Percentiles rank a stretch among this genome's conserved stretches.
phyloP scores from a whole-genome alignment of 192 early-diverging fungal genomes.

The Pecoramyces ruminantium region DNA sequence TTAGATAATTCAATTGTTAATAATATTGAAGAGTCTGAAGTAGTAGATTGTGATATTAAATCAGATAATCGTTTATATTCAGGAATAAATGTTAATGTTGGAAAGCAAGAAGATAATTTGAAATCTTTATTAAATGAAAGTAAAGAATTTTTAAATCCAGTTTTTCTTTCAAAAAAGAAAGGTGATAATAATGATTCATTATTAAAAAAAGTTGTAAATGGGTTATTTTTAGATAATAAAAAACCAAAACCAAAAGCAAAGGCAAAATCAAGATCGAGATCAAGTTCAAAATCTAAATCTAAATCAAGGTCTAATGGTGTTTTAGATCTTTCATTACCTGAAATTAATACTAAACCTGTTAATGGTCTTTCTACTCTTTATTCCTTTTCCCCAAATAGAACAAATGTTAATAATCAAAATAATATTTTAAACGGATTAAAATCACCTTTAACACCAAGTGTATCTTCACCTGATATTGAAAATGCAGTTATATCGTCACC shows the following conservation, averaged over 20 bases:
- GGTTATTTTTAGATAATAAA: not conserved
- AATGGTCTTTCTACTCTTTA: not conserved
- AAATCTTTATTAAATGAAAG: no score
- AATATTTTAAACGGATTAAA: not conserved
- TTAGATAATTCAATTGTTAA: not conserved
- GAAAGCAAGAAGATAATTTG: no score
- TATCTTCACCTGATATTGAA: not conserved
- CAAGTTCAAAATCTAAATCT: no score
- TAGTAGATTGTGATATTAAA: not conserved
- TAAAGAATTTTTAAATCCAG: no score
- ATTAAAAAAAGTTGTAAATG: not conserved
- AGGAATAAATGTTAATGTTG: not conserved
- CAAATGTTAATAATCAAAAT: no score
- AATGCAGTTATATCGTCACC: not conserved
- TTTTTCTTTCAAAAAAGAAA: no score
- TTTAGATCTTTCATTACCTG: no score
- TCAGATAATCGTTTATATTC: not conserved
- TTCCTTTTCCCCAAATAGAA: not conserved
- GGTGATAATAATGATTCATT: not conserved
- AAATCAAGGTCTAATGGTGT: no score
- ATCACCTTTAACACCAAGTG: not conserved
- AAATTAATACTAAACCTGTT: no score
- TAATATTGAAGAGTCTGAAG: not conserved
- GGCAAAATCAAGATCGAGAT: no score
- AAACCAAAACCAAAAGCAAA: no score